These are phyloP conservation scores for Globisporangium nodosum DNA, from an alignment of 352 stramenopile genomes.

Conservation along the genomic window DNA sequence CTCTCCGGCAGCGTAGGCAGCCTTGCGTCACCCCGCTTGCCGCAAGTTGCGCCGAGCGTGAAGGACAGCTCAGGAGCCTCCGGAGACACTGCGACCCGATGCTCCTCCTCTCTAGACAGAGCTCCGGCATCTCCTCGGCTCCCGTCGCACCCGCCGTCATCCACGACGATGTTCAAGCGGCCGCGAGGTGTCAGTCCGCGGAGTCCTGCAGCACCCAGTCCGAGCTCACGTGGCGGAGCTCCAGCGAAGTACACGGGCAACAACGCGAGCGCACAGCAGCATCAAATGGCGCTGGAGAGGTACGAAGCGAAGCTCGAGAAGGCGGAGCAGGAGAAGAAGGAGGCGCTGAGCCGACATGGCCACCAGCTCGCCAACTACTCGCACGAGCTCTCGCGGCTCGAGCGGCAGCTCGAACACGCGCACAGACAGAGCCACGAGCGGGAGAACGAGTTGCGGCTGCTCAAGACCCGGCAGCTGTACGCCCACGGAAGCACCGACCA, in stretches of 20 bases:
- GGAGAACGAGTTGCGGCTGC: conserved; percentile 49
- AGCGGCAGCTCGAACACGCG: conserved; percentile 56
- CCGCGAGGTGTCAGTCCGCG: background rate
- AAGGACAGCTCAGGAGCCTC: background rate
- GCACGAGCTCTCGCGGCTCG: conserved; percentile 57
- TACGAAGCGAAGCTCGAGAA: conserved; percentile 30
- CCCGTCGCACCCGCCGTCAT: background rate
- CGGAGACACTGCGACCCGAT: too few relatives aligned
- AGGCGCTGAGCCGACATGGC: conserved; percentile 34
- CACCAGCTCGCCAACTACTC: conserved; percentile 67
- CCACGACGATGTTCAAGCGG: background rate
- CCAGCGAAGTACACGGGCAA: background rate
- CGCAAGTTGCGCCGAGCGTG: background rate
- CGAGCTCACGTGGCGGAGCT: background rate
- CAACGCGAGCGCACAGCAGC: background rate
- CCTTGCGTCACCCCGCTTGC: background rate
- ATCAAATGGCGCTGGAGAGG: conserved; percentile 18
- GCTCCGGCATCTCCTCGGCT: background rate
- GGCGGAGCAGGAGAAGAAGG: conserved; percentile 45
- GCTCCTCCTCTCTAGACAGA: background rate
- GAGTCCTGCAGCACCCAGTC: background rate
- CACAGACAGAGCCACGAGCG: conserved; percentile 42
- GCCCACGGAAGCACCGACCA: conserved; percentile 1
- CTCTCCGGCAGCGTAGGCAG: background rate
- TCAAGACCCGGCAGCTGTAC: conserved; percentile 53